A percentile compares a stretch with the other conserved stretches of the same genome.
Evolutionary conservation across 2,329 filamentous ascomycete species (phyloP).

Genomic region (Cytospora schulzeri): DNA sequence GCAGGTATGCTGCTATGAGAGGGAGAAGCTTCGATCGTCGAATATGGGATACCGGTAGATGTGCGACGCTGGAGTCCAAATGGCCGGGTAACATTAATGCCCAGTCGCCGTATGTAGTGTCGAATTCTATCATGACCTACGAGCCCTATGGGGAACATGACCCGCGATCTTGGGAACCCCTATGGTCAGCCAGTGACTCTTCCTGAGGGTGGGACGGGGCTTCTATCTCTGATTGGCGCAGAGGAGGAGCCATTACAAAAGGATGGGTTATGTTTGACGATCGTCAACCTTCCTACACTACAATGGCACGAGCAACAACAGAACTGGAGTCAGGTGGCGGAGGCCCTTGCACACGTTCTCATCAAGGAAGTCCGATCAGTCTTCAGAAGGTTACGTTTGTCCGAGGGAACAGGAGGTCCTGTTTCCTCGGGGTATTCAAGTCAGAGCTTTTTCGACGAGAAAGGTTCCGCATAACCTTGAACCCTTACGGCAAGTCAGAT

Average conservation of each 20-base stretch:
- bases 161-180: neutral
- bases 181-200: neutral
- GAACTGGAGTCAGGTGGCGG: neutral
- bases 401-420: neutral
- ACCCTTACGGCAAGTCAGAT: neutral
- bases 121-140: too few relatives aligned
- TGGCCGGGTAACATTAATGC: neutral
- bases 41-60: neutral
- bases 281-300: constrained; percentile 23
- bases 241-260: constrained; percentile 27
- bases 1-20: neutral
- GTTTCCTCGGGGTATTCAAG: neutral
- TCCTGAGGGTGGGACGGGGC: neutral
- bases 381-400: neutral
- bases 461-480: neutral
- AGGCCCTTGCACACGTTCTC: neutral
- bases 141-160: neutral
- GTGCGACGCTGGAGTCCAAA: neutral
- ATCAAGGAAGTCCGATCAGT: neutral
- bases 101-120: neutral
- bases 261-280: constrained; percentile 28
- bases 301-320: constrained; percentile 7
- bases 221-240: constrained; percentile 17
- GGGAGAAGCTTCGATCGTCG: neutral
- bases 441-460: neutral